Base-by-base conservation (phyloP, 257 asterid genomes). In the Petunia secreta region DNA sequence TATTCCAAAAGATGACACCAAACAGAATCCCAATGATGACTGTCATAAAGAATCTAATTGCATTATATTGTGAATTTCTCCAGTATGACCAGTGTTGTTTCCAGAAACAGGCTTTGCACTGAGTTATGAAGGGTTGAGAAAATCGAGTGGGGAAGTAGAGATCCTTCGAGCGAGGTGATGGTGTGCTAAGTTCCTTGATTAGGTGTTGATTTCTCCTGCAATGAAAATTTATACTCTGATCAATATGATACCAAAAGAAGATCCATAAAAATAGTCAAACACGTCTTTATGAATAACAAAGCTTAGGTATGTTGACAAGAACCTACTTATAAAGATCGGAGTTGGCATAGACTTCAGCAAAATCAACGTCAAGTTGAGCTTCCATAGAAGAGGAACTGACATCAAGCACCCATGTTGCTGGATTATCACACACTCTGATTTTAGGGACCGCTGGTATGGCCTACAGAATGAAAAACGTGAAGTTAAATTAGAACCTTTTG, bases 331-430 rank as follows among this genome's bases (percentile, higher is more conserved):
- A 77, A 53, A 91, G 96, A 77, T 69, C 85, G 43, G 98, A 90
- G 73, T 87, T 91, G 75, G 91, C 89, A 53, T 89, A 91, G 55
- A 90, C 80, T 67, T 91, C 91, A 11, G 97, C 92, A 84, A 93
- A 93, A 78, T 93, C 97, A 34, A 89, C 87, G 37, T 81, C 91
- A 8, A 90, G 90, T 85, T 91, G 95, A 58, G 87, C 75, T 80
- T 93, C 98, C 75, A 73, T 86, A 4, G 96, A 82, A 37, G 89
- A 38, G 3, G 97, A 85, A 75, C 80, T 93, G 71, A 93, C 87
- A 3, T 93, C 98, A 86, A 93, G 81, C 98, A 93, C 91, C 98
- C 98, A 93, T 4, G 98, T 93, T 54, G 98, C 98, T 53, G 98
- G 98, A 90, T 93, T 93, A 68, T 85, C 85, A 16, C 96, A 91